Base-by-base conservation (phyloP, 768 basidiomycete species). In the Strobilomyces dryophilus region DNA sequence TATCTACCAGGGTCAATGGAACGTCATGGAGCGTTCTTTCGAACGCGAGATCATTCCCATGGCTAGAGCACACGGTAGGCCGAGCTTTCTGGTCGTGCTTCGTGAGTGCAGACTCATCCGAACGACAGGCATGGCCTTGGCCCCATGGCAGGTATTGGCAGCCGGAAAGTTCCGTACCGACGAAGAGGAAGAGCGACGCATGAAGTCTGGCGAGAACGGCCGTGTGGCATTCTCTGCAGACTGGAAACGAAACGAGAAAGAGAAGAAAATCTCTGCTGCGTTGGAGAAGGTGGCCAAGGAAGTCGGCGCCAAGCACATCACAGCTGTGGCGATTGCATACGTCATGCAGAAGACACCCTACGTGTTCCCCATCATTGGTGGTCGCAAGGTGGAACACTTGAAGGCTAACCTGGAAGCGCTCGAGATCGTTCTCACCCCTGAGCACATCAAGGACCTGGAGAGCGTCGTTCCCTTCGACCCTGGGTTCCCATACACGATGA, bases 291-390 rank as follows among this genome's bases (percentile, higher is more conserved):
- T 79, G 35, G 74, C 76, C 0, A 59, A 64, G 24, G 67, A 78
- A 46, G 63, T 77, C 9, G 76, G 72, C 1, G 64, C 67, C 0
- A 66, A 73, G 53, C 63, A 61, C 37, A 59, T 76, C 64, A 63
- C 59, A 2, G 49, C 59, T 8, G 75, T 77, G 10, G 77, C 76
- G 10, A 72, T 79, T 52, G 73, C 74, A 15, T 76, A 76, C 42
- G 60, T 78, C 37, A 68, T 79, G 66, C 74, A 74, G 42, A 79
- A 78, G 60, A 63, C 75, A n/a, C 71, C 73, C 1, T 75, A 72
- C 40, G 74, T 76, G 8, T 78, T 78, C 57, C 74, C 74, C 0
- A 66, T 76, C 45, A 61, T 76, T 20, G 75, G 74, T 10, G 72
- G 74, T 5, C 69, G 75, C 60, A 79, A 78, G 52, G 61, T 75